Percentiles rank a stretch among this genome's conserved stretches.
Evolutionary conservation across 2,329 filamentous ascomycete genomes (phyloP).

Genomic region (Pseudohalonectria lignicola): DNA sequence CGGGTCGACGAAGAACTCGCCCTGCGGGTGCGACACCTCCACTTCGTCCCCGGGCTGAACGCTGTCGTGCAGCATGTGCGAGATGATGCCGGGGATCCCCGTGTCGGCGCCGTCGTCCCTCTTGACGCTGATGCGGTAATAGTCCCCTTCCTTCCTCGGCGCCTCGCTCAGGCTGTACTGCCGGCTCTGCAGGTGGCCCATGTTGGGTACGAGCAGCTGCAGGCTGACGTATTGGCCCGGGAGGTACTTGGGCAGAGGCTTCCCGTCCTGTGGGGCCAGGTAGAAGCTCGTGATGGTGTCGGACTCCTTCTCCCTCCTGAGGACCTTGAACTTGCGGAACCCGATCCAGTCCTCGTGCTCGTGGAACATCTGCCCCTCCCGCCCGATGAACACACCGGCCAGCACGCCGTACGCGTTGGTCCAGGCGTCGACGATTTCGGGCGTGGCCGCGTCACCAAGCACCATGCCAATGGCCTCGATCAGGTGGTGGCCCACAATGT

Average conservation of each 20-base stretch:
- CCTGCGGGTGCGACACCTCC: constrained; percentile 42
- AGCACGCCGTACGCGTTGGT: constrained; percentile 59
- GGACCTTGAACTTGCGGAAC: constrained; percentile 44
- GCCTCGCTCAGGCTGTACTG: constrained; percentile 66
- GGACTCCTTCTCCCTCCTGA: constrained; percentile 47
- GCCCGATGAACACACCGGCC: constrained; percentile 57
- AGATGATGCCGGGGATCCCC: constrained; percentile 34
- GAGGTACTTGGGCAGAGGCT: constrained; percentile 44
- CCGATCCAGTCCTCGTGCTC: constrained; percentile 28
- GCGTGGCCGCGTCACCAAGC: constrained; percentile 55
- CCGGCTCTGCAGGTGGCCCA: constrained; percentile 56
- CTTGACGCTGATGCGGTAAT: constrained; percentile 70
- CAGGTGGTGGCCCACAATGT: constrained; percentile 57
- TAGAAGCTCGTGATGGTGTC: constrained; percentile 57
- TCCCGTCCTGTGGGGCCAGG: constrained; percentile 51
- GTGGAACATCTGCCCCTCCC: constrained; percentile 50
- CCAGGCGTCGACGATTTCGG: constrained; percentile 60
- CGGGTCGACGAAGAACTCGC: constrained; percentile 51
- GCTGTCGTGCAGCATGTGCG: constrained; percentile 37
- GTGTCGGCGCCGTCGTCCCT: constrained; percentile 32
- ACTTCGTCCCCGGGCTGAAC: constrained; percentile 39
- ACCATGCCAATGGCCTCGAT: constrained; percentile 57
- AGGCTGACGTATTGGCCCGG: constrained; percentile 68
- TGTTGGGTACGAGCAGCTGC: constrained; percentile 46
- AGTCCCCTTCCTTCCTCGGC: constrained; percentile 31